phyloP scores from a whole-genome alignment of 306 rosid species.

The Malus domestica region DNA sequence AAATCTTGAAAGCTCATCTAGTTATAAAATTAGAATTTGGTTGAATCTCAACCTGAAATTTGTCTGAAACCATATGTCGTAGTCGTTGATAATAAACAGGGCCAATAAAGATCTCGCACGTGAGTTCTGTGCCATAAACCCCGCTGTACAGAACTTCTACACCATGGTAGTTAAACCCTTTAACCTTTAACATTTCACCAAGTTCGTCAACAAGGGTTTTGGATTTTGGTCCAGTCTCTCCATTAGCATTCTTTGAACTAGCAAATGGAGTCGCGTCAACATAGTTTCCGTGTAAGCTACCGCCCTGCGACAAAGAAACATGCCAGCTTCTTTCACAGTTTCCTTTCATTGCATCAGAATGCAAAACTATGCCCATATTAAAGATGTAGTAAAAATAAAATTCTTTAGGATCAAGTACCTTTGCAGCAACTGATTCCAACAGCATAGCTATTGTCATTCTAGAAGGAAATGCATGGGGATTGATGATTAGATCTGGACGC shows the following conservation, averaged over 20 bases:
- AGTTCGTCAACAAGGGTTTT: slow-evolving; percentile 81
- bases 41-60: slow-evolving; percentile 55
- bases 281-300: slow-evolving; percentile 70
- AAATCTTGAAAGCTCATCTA: background rate
- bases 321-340: background rate
- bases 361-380: background rate
- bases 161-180: slow-evolving; percentile 91
- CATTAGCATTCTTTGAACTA: slow-evolving; percentile 38
- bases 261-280: slow-evolving; percentile 81
- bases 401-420: slow-evolving; percentile 41
- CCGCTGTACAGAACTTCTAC: slow-evolving; percentile 85
- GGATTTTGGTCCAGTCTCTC: slow-evolving; percentile 29
- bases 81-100: slow-evolving; percentile 96
- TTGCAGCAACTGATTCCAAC: slow-evolving; percentile 94
- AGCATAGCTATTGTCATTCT: slow-evolving; percentile 99
- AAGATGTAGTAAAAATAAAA: background rate
- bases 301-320: slow-evolving; percentile 55
- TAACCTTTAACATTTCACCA: slow-evolving; percentile 59
- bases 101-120: slow-evolving; percentile 85
- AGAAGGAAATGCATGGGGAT: slow-evolving; percentile 99
- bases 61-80: slow-evolving; percentile 97
- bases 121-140: slow-evolving; percentile 83
- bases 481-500: slow-evolving; percentile 98
- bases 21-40: background rate
- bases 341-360: too few species aligned